Base-by-base conservation (phyloP, 2,329 filamentous ascomycete species). In the Aspergillus floridensis region DNA sequence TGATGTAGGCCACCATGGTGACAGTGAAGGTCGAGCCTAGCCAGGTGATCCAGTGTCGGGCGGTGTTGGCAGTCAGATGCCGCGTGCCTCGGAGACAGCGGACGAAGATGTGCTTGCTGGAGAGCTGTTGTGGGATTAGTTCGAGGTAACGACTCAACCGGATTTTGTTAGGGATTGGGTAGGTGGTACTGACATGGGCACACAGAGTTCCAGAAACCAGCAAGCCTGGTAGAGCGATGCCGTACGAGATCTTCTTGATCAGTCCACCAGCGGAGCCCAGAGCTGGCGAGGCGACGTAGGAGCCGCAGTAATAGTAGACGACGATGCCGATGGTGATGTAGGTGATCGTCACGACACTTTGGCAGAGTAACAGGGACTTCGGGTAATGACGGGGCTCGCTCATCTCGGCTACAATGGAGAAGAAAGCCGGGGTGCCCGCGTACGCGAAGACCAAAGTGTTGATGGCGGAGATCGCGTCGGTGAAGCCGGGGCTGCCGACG, bases 231-330 rank as follows among this genome's bases (percentile, higher is more conserved):
- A 76, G 57, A 2, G 69, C 73, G 53, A 76, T 63, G 8, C 79
- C 80, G 57, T 81, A 82, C 52, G 71, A 72, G 16, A 81, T 67
- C 62, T 77, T 81, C 71, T 81, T 81, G 53, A 80, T 69, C 0
- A 64, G 50, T 0, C 35, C 7, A 0, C 80, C 80, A 1, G 79
- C 80, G 31, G 77, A 80, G 2, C 79, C 80, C 5, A 82, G 72
- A 1, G 79, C 79, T 0, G 80, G 80, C 0, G 79, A 81, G 0
- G 79, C 74, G 4, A 82, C 77, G 53, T 74, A 79, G 0, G 75
- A 76, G 0, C 80, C 80, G 60, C 78, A 80, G 63, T 69, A 82
- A 59, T 75, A 76, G 67, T 82, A 82, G 2, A 82, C 75, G 0
- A 81, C 75, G 3, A 72, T 61, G 8, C 74, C 73, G 29, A 79